A percentile compares a stretch with the other conserved stretches of the same genome.
These are phyloP conservation scores for Penicillium cinerascens DNA, from an alignment of 495 filamentous ascomycete species.

Conservation along the genomic window DNA sequence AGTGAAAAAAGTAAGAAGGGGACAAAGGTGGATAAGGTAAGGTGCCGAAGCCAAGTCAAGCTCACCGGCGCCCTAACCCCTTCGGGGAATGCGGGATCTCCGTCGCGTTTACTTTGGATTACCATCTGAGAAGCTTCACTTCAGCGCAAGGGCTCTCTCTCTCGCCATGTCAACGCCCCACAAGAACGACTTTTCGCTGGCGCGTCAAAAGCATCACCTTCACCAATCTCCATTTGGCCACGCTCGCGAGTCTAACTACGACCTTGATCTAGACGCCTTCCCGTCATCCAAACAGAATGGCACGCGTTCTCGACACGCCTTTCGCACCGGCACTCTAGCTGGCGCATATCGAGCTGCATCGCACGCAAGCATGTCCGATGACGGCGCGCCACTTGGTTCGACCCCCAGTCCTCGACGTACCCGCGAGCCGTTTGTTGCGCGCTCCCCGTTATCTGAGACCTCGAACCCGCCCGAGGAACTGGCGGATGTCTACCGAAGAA, in stretches of 20 bases:
- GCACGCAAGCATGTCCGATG: slow-evolving; percentile 20
- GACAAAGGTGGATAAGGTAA: not conserved
- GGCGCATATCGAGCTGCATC: slow-evolving; percentile 35
- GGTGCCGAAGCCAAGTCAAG: not conserved
- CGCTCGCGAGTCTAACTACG: slow-evolving; percentile 27
- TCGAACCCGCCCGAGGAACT: slow-evolving; percentile 45
- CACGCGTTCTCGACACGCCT: slow-evolving; percentile 26
- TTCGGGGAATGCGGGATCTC: slow-evolving; percentile 26
- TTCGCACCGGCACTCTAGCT: slow-evolving; percentile 37
- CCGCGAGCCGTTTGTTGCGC: slow-evolving; percentile 7
- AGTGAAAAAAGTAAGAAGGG: not conserved
- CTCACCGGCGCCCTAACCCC: slow-evolving; percentile 12
- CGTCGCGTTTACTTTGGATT: slow-evolving; percentile 13
- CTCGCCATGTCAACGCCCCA: slow-evolving; percentile 17
- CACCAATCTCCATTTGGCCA: slow-evolving; percentile 36
- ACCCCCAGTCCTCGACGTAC: slow-evolving; percentile 18
- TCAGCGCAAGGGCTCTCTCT: slow-evolving; percentile 5
- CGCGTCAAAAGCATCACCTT: slow-evolving; percentile 29
- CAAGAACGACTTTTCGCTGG: slow-evolving; percentile 15
- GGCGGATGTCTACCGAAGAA: slow-evolving; percentile 42
- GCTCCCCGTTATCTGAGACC: slow-evolving; percentile 20
- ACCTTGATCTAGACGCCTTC: slow-evolving; percentile 30
- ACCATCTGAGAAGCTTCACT: not conserved
- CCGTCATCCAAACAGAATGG: slow-evolving; percentile 28
- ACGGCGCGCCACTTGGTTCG: slow-evolving; percentile 16